Base-by-base conservation (phyloP, 371 early-diverging fungal genomes). In the Pancytospora epiphaga region DNA sequence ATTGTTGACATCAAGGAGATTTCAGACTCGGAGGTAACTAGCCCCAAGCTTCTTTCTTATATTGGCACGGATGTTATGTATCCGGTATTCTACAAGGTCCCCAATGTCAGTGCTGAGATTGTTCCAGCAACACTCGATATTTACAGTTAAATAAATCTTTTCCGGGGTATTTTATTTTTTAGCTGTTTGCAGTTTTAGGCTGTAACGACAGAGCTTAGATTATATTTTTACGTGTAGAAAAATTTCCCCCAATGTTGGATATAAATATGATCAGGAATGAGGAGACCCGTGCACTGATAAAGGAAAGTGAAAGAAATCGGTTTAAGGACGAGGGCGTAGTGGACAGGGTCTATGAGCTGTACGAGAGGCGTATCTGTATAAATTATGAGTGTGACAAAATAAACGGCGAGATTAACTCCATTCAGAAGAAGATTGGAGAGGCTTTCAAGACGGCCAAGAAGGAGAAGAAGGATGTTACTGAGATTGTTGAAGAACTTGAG, bases 1-100 rank as follows among this genome's bases (percentile, higher is more conserved):
- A 77, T 82, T 49, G 68, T 80, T 57, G 50, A 61, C 22, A 69
- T 82, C 56, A 69, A 74, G 15, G 69, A 75, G 56, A 39, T 80
- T 39, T 36, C 33, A 39, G 61, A 62, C 3, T 66, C 72, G 12
- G 76, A 76, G 34, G 52, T 78, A n/a, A 75, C 56, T 1, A 80
- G 74, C 52, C 49, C 50, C 33, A 75, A 77, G 30, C 43, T 72
- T 25, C 58, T 72, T 2, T 68, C 81, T 40, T 77, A 78, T 63
- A 43, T 58, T 12, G 62, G 62, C 1, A 56, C 50, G 38, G 65
- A 71, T 54, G 70, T 77, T 50, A 64, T 57, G 50, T 74, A 66
- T 40, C 74, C 74, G 29, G 52, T 73, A 0, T 77, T 77, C 37
- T 49, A 39, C 12, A 77, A 77, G 43, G 25, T 43, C 18, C 30